Percentiles rank a stretch among this genome's conserved stretches.
phyloP scores from a whole-genome alignment of 306 rosid genomes.

The Rosa multiflora region DNA sequence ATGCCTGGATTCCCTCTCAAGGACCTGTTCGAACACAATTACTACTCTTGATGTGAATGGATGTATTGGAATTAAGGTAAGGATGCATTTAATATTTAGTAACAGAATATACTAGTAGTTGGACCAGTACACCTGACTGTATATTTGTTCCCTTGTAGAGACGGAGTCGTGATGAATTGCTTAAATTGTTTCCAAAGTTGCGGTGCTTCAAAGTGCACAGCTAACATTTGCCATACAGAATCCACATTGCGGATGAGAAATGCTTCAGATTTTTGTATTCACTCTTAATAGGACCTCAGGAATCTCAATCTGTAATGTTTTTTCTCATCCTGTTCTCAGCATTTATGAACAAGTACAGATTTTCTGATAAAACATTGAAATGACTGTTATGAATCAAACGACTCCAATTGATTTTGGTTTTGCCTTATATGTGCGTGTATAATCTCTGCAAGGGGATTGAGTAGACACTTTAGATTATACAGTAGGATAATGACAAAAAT shows the following conservation, averaged over 20 bases:
- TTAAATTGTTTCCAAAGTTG: conserved; percentile 64
- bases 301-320: not conserved
- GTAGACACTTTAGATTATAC: too few relatives aligned
- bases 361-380: too few relatives aligned
- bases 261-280: not conserved
- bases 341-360: too few relatives aligned
- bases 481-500: too few relatives aligned
- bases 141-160: conserved; percentile 42
- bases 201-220: conserved; percentile 88
- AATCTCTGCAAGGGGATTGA: too few relatives aligned
- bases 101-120: conserved; percentile 4
- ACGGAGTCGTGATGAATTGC: conserved; percentile 71
- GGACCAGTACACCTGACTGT: conserved; percentile 17
- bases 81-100: not conserved
- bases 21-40: conserved; percentile 52
- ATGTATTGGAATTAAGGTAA: conserved; percentile 84
- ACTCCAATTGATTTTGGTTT: too few relatives aligned
- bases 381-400: too few relatives aligned
- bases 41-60: conserved; percentile 89
- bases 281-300: not conserved
- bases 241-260: not conserved
- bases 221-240: conserved; percentile 19
- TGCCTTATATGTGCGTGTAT: too few relatives aligned
- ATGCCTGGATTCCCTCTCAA: conserved; percentile 71
- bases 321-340: not conserved